A percentile compares a stretch with the other conserved stretches of the same genome.
Conservation (phyloP, 495 filamentous ascomycete species). For the Daldinia decipiens region DNA sequence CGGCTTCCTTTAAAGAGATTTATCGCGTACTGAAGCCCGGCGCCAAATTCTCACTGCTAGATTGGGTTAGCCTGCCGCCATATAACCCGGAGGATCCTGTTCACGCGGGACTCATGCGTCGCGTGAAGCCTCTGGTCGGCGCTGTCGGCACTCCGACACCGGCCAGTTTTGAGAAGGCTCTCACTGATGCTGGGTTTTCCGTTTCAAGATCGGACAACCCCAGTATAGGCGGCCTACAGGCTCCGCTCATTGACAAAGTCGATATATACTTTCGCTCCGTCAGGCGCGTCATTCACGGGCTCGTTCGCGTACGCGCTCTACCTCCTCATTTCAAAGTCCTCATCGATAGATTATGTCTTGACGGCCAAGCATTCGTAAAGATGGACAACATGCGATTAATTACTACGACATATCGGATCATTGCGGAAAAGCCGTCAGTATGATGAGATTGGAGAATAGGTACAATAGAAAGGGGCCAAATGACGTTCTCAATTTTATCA, state of each 20-base stretch:
- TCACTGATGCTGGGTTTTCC: constrained; percentile 63
- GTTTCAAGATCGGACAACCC: constrained; percentile 66
- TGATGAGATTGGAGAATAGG: constrained; percentile 29
- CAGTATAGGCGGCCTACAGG: constrained; percentile 66
- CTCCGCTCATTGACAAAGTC: constrained; percentile 68
- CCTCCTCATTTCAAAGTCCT: constrained; percentile 70
- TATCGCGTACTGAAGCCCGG: constrained; percentile 68
- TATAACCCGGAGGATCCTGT: constrained; percentile 65
- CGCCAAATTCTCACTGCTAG: constrained; percentile 64
- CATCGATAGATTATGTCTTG: constrained; percentile 69
- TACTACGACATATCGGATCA: constrained; percentile 69
- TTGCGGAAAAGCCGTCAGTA: constrained; percentile 65
- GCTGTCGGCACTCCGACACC: constrained; percentile 71
- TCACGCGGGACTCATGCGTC: constrained; percentile 67
- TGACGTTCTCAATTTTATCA: constrained; percentile 10
- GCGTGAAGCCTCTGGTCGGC: constrained; percentile 71
- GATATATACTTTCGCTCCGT: constrained; percentile 69
- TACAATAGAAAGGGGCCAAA: not conserved
- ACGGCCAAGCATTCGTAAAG: constrained; percentile 70
- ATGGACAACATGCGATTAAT: constrained; percentile 70
- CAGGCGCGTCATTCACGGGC: constrained; percentile 62
- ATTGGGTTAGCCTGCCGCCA: constrained; percentile 68
- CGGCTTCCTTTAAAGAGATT: constrained; percentile 63
- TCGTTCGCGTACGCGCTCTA: constrained; percentile 63
- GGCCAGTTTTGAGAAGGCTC: constrained; percentile 60